These are phyloP conservation scores for Globisporangium cystogenes DNA, from an alignment of 352 stramenopile genomes.

Conservation along the genomic window DNA sequence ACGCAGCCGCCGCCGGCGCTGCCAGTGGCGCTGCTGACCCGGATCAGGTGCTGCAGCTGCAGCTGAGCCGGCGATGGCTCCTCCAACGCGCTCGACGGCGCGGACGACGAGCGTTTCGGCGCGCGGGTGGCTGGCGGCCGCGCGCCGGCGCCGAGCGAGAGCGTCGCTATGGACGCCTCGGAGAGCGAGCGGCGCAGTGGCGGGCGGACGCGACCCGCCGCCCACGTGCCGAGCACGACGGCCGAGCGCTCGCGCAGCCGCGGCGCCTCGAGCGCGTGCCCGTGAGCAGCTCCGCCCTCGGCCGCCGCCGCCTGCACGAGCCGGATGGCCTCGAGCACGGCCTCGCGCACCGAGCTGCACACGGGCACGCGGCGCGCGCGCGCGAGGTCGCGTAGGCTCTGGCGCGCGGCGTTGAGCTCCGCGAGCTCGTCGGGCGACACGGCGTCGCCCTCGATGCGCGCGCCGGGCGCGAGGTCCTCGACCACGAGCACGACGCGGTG, in stretches of 20 bases:
- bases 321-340: constrained; percentile 40
- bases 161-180: constrained; percentile 45
- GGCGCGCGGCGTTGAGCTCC: constrained; percentile 78
- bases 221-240: constrained; percentile 67
- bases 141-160: constrained; percentile 27
- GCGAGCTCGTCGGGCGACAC: constrained; percentile 60
- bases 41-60: constrained; percentile 22
- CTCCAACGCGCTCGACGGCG: constrained; percentile 1
- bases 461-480: constrained; percentile 59
- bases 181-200: constrained; percentile 47
- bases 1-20: constrained; percentile 42
- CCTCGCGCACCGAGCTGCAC: constrained; percentile 41
- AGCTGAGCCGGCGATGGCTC: too few species aligned
- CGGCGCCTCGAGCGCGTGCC: constrained; percentile 29
- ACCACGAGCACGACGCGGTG: constrained; percentile 74
- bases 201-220: constrained; percentile 45
- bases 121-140: constrained; percentile 8
- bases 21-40: constrained; percentile 31
- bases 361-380: constrained; percentile 36
- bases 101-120: not conserved
- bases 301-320: constrained; percentile 21
- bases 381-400: constrained; percentile 73
- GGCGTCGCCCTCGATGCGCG: constrained; percentile 42
- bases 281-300: constrained; percentile 31
- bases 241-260: constrained; percentile 69